phyloP scores from a whole-genome alignment of 31 red algal species.

The Endocladia muricata region DNA sequence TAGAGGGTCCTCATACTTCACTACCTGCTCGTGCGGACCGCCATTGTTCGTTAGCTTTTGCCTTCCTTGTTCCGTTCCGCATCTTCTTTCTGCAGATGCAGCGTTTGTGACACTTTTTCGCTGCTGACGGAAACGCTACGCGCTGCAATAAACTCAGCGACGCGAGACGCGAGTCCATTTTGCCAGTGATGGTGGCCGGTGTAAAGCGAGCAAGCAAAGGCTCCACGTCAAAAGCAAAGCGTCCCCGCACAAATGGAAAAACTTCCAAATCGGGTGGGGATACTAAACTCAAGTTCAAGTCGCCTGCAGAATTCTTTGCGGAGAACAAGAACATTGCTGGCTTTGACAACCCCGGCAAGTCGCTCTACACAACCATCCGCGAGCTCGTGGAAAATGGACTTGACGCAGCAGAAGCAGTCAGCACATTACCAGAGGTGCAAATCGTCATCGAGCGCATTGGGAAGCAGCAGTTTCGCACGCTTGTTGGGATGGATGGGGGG shows the following conservation, averaged over 20 bases:
- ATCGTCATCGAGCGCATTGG: slow-evolving; percentile 57
- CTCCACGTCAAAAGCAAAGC: not conserved
- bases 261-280: not conserved
- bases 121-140: no score
- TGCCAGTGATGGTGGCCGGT: not conserved
- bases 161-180: no score
- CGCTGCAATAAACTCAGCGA: no score
- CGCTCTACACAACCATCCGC: slow-evolving; percentile 88
- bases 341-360: slow-evolving; percentile 91
- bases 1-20: no score
- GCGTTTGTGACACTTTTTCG: no score
- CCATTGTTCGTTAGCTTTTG: no score
- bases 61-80: no score
- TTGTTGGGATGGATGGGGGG: slow-evolving; percentile 50
- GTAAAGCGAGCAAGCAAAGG: not conserved
- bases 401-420: slow-evolving; percentile 78
- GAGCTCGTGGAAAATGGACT: slow-evolving; percentile 89
- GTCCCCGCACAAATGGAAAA: not conserved
- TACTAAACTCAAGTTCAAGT: slow-evolving; percentile 76
- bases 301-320: slow-evolving; percentile 91
- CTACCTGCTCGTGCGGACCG: no score
- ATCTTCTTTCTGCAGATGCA: no score
- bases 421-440: slow-evolving; percentile 45
- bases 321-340: slow-evolving; percentile 98
- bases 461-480: slow-evolving; percentile 24